Conservation (phyloP, 106 monocot species). For the Allium sativum region DNA sequence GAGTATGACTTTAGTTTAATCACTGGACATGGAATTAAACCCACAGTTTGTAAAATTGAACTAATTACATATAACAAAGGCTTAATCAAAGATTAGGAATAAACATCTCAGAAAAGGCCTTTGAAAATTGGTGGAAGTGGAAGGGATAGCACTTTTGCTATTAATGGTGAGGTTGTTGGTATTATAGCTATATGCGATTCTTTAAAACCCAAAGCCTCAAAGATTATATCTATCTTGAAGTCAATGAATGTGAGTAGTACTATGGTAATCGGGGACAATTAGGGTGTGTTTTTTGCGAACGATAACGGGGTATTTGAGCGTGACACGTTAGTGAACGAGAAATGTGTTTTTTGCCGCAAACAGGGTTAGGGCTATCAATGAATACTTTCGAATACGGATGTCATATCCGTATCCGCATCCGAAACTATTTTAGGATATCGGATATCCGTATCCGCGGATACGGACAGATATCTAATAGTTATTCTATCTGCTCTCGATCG, state of each 20-base stretch:
- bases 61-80: constrained; percentile 70
- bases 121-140: constrained; percentile 59
- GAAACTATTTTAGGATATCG: too few species aligned
- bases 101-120: constrained; percentile 43
- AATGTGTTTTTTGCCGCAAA: too few species aligned
- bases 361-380: too few species aligned
- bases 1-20: constrained; percentile 63
- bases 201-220: constrained; percentile 55
- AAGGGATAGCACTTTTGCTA: constrained; percentile 52
- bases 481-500: too few species aligned
- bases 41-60: constrained; percentile 36
- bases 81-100: constrained; percentile 61
- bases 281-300: too few species aligned
- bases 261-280: constrained; percentile 95
- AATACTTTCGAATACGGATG: too few species aligned
- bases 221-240: constrained; percentile 68
- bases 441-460: too few species aligned
- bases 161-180: constrained; percentile 60
- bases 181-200: constrained; percentile 81
- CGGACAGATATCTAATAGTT: too few species aligned
- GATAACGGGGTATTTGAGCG: too few species aligned
- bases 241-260: constrained; percentile 84
- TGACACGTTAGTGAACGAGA: too few species aligned
- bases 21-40: constrained; percentile 81
- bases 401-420: too few species aligned